phyloP scores from a whole-genome alignment of 768 basidiomycete species.

The Phanerodontia chrysosporium region DNA sequence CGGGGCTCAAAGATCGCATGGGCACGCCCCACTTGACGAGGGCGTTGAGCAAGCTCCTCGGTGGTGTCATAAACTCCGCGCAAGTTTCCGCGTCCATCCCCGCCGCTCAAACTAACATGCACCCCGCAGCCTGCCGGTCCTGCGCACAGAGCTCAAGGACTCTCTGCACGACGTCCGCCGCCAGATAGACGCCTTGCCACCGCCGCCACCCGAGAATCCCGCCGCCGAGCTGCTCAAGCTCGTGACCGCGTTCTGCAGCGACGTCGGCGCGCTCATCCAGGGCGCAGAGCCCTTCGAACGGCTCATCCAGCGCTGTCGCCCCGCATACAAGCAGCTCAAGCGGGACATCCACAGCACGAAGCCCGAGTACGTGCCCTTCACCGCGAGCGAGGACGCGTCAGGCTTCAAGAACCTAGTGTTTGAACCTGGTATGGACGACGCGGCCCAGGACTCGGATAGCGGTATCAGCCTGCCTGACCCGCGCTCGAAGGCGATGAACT shows the following conservation, averaged over 20 bases:
- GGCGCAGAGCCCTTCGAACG: conserved; percentile 47
- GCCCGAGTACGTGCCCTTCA: conserved; percentile 52
- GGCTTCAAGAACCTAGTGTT: conserved; percentile 42
- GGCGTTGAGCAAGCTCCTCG: conserved; percentile 52
- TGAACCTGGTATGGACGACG: conserved; percentile 14
- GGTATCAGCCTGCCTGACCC: neutral
- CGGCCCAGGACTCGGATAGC: neutral
- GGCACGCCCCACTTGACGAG: conserved; percentile 52
- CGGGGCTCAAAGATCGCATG: conserved; percentile 44
- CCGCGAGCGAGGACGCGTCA: conserved; percentile 14
- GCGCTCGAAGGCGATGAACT: conserved; percentile 28
- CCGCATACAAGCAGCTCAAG: conserved; percentile 42
- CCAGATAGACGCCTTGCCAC: conserved; percentile 32
- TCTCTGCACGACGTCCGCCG: conserved; percentile 33
- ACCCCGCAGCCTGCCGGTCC: conserved; percentile 49
- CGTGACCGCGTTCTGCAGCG: conserved; percentile 40
- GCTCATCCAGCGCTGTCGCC: conserved; percentile 49
- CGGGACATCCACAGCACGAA: conserved; percentile 43
- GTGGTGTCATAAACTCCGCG: conserved; percentile 58
- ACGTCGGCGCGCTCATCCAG: conserved; percentile 40
- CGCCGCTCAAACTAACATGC: neutral
- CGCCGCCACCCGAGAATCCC: conserved; percentile 48
- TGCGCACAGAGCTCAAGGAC: conserved; percentile 47
- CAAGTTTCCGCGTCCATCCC: conserved; percentile 21
- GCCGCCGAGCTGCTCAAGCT: conserved; percentile 45